These are phyloP conservation scores for Penicillium nordicum DNA, from an alignment of 2,329 filamentous ascomycete genomes.

Conservation along the genomic window DNA sequence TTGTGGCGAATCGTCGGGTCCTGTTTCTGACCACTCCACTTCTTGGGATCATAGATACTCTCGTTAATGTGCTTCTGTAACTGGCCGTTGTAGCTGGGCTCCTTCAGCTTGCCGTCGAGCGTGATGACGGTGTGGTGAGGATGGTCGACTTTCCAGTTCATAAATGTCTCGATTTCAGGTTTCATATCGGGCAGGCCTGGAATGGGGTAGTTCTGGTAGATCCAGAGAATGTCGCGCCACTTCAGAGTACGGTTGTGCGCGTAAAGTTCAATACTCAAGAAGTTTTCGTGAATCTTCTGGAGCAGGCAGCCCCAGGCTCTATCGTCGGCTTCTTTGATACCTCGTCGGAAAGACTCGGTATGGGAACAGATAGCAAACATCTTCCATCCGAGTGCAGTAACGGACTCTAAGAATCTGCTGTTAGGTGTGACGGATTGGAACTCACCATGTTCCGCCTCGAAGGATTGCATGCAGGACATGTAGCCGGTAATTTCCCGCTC, in stretches of 20 bases:
- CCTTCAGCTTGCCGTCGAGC: not conserved
- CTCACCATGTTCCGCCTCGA: not conserved
- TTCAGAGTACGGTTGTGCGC: constrained; percentile 24
- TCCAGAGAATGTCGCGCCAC: constrained; percentile 19
- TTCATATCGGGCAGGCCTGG: not conserved
- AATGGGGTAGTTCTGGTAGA: not conserved
- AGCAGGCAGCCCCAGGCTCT: constrained; percentile 18
- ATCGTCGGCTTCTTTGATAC: constrained; percentile 1
- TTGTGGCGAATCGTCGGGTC: not conserved
- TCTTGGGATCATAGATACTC: not conserved
- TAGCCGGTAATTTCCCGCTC: not conserved
- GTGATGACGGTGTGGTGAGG: constrained; percentile 15
- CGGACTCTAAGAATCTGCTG: constrained; percentile 2
- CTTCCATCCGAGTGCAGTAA: constrained; percentile 22
- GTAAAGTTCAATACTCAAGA: constrained; percentile 25
- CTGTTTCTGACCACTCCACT: not conserved
- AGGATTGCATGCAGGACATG: not conserved
- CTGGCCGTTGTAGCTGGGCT: not conserved
- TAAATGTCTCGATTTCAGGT: not conserved
- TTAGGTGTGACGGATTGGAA: not conserved
- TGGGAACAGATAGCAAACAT: constrained; percentile 27
- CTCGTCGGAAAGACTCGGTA: constrained; percentile 25
- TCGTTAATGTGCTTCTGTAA: constrained; percentile 1
- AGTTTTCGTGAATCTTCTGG: constrained; percentile 15
- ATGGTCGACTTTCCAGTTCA: constrained; percentile 8